Conservation (phyloP, 352 stramenopile species). For the Pythium grandisporangium region DNA sequence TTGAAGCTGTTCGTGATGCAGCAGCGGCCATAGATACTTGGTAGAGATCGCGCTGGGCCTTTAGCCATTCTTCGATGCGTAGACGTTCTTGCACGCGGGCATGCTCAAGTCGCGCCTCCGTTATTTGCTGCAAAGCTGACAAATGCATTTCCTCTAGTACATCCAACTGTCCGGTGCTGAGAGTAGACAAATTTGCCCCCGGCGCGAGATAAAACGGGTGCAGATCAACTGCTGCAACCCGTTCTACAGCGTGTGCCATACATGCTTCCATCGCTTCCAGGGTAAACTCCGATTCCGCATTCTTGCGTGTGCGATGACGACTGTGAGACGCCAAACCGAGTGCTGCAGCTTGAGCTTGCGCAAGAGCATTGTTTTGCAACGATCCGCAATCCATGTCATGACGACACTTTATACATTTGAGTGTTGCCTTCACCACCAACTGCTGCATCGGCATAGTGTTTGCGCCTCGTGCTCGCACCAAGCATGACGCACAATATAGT, state of each 20-base stretch:
- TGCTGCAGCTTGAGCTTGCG: slow-evolving; percentile 45
- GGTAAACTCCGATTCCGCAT: slow-evolving; percentile 6
- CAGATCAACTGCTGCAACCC: slow-evolving; percentile 29
- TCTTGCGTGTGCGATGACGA: slow-evolving; percentile 2
- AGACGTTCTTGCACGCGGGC: slow-evolving; percentile 50
- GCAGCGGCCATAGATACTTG: too few species aligned
- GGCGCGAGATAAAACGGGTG: slow-evolving; percentile 38
- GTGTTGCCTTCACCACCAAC: too few species aligned
- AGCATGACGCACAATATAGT: slow-evolving; percentile 59
- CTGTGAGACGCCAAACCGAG: slow-evolving; percentile 21
- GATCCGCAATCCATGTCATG: slow-evolving; percentile 21
- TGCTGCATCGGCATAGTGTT: too few species aligned
- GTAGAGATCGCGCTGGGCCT: slow-evolving; percentile 54
- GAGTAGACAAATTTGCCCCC: slow-evolving; percentile 24
- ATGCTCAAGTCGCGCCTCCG: slow-evolving; percentile 45
- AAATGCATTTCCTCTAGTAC: slow-evolving; percentile 59
- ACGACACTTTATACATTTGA: slow-evolving; percentile 48
- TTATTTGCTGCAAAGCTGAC: slow-evolving; percentile 41
- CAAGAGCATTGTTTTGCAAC: slow-evolving; percentile 57
- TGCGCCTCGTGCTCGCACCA: slow-evolving; percentile 23
- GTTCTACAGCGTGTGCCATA: slow-evolving; percentile 25
- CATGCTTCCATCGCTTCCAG: slow-evolving; percentile 37
- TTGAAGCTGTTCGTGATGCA: too few species aligned
- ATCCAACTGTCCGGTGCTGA: slow-evolving; percentile 75
- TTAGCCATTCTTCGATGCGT: slow-evolving; percentile 64